Evolutionary conservation across 2,329 filamentous ascomycete species (phyloP), one percentile per base, ranked within the genome.

Genomic region (Bipolaris cookei): DNA sequence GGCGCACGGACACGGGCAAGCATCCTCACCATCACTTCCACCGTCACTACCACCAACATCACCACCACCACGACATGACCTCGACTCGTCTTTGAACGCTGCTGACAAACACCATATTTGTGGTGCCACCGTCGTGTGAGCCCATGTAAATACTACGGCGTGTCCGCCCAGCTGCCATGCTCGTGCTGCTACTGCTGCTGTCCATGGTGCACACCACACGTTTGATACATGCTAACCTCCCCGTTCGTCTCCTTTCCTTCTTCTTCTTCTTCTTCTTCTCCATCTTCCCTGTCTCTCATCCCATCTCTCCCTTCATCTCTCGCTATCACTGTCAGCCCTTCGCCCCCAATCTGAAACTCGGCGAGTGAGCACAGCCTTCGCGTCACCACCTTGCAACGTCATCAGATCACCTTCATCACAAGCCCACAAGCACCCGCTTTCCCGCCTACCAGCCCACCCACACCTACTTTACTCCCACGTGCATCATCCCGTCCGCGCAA

Each of bases 361-460:
- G 46, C 50, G 57, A 54, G 49, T 59, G 43, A 63, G 61, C 64
- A 54, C 65, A 59, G 61, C 59, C 61, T 63, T 47, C 42, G 49
- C 45, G 45, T 53, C 56, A 60, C 38, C 23, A 34, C 30, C 39
- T 42, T 59, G 45, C 67, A 62, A 69, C 70, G 69, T 73, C 71
- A 72, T 69, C 61, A 57, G 41, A 65, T 72, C 65, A 72, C 68
- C 28, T 23, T 18, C 60, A 57, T 49, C 53, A 59, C 52, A 50
- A 60, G 51, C 61, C 54, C 63, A 57, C 67, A 71, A 68, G 66
- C 71, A 67, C 62, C 69, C 65, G 67, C 62, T 56, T 63, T 51
- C 50, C 28, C 44, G n/a, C n/a, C 44, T 30, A 30, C 16, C 41
- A 47, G 32, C 54, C 34, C 25, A 47, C 49, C 25, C n/a, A 32